A percentile compares a stretch with the other conserved stretches of the same genome.
Conservation (phyloP, 305 asterid species). For the Fraxinus platypoda region DNA sequence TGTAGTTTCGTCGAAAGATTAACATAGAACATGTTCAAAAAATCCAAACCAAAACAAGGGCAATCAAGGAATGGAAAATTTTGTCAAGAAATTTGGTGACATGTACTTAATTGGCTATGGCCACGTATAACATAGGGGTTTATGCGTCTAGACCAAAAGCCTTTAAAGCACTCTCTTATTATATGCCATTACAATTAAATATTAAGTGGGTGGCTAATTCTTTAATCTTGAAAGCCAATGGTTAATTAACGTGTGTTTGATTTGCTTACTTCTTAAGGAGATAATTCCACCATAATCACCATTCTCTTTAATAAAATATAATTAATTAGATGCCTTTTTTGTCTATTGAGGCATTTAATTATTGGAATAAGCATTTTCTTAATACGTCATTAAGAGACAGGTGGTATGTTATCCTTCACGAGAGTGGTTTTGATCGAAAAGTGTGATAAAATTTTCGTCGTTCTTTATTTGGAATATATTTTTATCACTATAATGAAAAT, state of each 20-base stretch:
- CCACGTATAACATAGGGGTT: conserved; percentile 34
- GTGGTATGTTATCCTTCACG: conserved; percentile 22
- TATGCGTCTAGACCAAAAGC: conserved; percentile 20
- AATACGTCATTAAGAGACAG: conserved; percentile 40
- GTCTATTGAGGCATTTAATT: conserved; percentile 23
- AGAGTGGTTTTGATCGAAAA: background rate
- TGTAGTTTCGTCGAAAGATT: background rate
- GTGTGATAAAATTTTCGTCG: background rate
- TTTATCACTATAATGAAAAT: background rate
- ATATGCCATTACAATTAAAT: background rate
- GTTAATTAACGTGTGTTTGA: conserved; percentile 27
- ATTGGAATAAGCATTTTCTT: conserved; percentile 17
- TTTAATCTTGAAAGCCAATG: conserved; percentile 29
- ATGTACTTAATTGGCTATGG: conserved; percentile 30
- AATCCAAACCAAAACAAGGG: background rate
- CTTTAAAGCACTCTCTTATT: conserved; percentile 12
- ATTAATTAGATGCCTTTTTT: conserved; percentile 36
- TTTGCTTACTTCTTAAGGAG: conserved; percentile 33
- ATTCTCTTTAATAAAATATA: conserved; percentile 7
- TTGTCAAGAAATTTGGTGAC: conserved; percentile 35
- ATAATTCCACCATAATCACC: conserved; percentile 25
- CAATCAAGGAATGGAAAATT: conserved; percentile 1
- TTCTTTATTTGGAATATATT: background rate
- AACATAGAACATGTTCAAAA: background rate
- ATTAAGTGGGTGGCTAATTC: conserved; percentile 25